These are phyloP conservation scores for Vickermania ingenoplastis DNA, from an alignment of 208 protist species.

Conservation along the genomic window DNA sequence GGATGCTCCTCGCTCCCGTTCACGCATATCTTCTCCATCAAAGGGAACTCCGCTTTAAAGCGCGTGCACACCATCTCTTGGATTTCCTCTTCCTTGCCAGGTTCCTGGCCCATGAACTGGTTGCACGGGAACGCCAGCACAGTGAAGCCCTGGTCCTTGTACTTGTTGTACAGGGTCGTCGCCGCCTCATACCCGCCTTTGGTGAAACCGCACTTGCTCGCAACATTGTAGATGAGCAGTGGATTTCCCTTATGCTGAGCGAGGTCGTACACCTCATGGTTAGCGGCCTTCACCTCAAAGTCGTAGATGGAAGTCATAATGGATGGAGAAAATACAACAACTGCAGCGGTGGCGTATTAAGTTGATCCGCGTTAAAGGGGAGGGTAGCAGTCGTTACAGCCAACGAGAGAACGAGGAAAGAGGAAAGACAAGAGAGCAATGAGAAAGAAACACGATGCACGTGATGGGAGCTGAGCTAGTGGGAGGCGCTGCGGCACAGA, in stretches of 20 bases:
- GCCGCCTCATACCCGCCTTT: slow-evolving; percentile 72
- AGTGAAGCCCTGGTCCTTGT: slow-evolving; percentile 77
- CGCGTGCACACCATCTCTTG: slow-evolving; percentile 48
- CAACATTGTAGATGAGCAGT: slow-evolving; percentile 90
- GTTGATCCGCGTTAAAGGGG: no score
- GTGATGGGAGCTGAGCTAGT: no score
- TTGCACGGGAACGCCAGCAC: slow-evolving; percentile 92
- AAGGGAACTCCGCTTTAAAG: slow-evolving; percentile 69
- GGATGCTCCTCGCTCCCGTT: slow-evolving; percentile 78
- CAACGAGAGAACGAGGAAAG: no score
- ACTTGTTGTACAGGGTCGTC: slow-evolving; percentile 80
- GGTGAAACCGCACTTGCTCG: slow-evolving; percentile 83
- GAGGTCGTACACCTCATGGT: slow-evolving; percentile 81
- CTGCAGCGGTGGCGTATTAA: no score
- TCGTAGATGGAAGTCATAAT: slow-evolving; percentile 50
- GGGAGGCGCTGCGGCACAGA: no score
- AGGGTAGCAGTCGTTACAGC: no score
- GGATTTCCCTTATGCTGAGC: slow-evolving; percentile 81
- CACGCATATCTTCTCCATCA: slow-evolving; percentile 88
- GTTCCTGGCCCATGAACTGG: slow-evolving; percentile 83
- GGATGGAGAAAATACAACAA: background rate
- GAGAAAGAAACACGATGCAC: no score
- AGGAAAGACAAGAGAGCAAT: no score
- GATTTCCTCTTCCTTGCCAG: slow-evolving; percentile 61
- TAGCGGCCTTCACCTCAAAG: slow-evolving; percentile 51